A percentile compares a stretch with the other conserved stretches of the same genome.
phyloP scores from a whole-genome alignment of 306 rosid genomes.

The Clitoria ternatea region DNA sequence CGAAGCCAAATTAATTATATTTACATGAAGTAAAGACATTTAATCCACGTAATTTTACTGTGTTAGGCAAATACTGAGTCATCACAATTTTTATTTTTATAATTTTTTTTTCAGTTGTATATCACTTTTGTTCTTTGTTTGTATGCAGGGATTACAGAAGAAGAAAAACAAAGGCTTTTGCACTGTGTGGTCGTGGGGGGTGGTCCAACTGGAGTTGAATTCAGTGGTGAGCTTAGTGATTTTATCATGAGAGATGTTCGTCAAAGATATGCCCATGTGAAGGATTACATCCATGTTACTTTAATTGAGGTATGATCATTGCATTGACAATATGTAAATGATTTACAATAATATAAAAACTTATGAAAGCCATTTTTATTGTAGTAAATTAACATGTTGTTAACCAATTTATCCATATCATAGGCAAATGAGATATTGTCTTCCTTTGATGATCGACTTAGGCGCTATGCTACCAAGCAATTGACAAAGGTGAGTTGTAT shows the following conservation, averaged over 20 bases:
- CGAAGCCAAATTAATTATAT: too few relatives aligned
- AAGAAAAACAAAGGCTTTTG: slow-evolving; percentile 69
- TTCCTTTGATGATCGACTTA: slow-evolving; percentile 73
- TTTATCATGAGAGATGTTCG: slow-evolving; percentile 69
- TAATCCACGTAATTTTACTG: background rate
- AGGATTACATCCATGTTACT: slow-evolving; percentile 69
- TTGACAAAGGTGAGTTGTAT: slow-evolving; percentile 61
- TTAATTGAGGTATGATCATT: slow-evolving; percentile 82
- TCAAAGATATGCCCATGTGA: slow-evolving; percentile 73
- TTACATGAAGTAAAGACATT: too few relatives aligned
- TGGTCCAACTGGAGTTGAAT: slow-evolving; percentile 90
- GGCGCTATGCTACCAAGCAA: slow-evolving; percentile 72
- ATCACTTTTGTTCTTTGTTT: background rate
- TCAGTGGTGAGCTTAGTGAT: slow-evolving; percentile 94
- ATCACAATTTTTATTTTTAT: background rate
- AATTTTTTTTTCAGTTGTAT: background rate
- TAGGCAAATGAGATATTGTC: slow-evolving; percentile 89
- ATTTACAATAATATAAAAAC: too few relatives aligned
- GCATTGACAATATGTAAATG: too few relatives aligned
- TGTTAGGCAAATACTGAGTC: background rate
- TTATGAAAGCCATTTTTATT: background rate
- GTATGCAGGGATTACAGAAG: slow-evolving; percentile 60
- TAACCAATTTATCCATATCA: slow-evolving; percentile 17
- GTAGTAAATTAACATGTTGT: background rate
- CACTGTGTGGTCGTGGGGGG: slow-evolving; percentile 95